Evolutionary conservation across 331 rosid species (phyloP).

Genomic region (Malus hybrid): DNA sequence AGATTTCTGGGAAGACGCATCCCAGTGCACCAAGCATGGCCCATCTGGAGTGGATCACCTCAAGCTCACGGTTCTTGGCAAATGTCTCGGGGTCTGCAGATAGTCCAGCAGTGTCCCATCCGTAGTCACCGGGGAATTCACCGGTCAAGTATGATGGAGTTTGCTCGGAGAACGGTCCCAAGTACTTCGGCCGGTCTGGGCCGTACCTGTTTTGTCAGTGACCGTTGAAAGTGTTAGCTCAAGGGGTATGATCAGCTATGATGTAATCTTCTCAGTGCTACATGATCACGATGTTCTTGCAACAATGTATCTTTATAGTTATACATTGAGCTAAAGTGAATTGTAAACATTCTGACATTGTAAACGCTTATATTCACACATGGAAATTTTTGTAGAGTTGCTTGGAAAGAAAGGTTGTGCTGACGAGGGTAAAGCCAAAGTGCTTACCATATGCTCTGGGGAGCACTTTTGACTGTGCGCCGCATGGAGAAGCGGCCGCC

Average conservation of each 20-base stretch:
- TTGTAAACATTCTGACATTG: background rate
- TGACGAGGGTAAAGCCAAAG: background rate
- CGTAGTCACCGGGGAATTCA: conserved; percentile 89
- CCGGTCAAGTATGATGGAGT: conserved; percentile 88
- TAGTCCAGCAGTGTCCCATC: conserved; percentile 94
- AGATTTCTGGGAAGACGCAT: conserved; percentile 68
- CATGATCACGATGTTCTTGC: background rate
- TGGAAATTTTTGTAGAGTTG: background rate
- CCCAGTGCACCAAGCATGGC: conserved; percentile 90
- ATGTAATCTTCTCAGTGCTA: background rate
- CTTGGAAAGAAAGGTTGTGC: background rate
- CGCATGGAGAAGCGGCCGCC: conserved; percentile 77
- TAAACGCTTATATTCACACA: background rate
- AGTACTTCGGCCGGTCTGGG: conserved; percentile 85
- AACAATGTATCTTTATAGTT: background rate
- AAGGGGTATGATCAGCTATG: background rate
- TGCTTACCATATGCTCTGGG: conserved; percentile 67
- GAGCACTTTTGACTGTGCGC: conserved; percentile 72
- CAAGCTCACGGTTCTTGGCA: conserved; percentile 83
- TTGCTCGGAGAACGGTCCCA: conserved; percentile 95
- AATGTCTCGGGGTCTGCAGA: conserved; percentile 96
- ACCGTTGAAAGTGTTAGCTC: background rate
- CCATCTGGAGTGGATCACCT: conserved; percentile 83
- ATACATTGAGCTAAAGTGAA: background rate
- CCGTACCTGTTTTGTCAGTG: conserved; percentile 58